Evolutionary conservation across 2,329 filamentous ascomycete species (phyloP), one percentile per base, ranked within the genome.

Genomic region (Cercospora beticola): DNA sequence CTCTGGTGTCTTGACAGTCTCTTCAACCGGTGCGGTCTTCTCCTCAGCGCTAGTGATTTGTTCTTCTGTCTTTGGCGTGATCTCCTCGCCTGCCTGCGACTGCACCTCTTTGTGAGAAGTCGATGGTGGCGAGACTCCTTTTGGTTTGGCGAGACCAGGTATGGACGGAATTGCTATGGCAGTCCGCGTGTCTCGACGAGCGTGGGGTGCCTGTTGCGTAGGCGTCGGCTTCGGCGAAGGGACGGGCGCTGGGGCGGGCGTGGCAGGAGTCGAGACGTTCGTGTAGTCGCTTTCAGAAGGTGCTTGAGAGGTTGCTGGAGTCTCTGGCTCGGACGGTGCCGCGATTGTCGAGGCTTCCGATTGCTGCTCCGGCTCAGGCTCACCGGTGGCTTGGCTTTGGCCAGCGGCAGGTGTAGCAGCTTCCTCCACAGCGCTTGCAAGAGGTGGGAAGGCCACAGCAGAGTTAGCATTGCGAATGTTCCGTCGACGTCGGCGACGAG

Each of bases 301-400:
- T 52, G 84, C 83, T 68, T 87, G 84, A 8, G 87, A 88, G 8
- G 86, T 86, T 3, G 84, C 83, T 9, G 87, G 87, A 1, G 87
- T 88, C 70, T 87, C 86, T 6, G 80, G 75, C 77, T 85, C 82
- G 14, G 82, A 83, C 7, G 80, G 78, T 12, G 79, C 80, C 30
- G 83, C 80, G 10, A 81, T 75, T 12, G 82, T 83, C 2, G 82
- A 83, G 8, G 80, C 76, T 64, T 83, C 81, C 0, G 82, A 83
- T 62, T 80, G 77, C 30, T 72, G 65, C 73, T 78, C 73, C 1
- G 31, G 30, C 52, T 64, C 62, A 33, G 30, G 30, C 23, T 64
- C 62, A 21, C 36, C 62, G 36, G 78, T 74, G 23, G 70, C 66
- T 16, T 56, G 49, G 16, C 36, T 66, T 36, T 69, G 70, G 6